Base-by-base conservation (phyloP, 2,329 filamentous ascomycete species). In the Ophiostoma angusticollis region DNA sequence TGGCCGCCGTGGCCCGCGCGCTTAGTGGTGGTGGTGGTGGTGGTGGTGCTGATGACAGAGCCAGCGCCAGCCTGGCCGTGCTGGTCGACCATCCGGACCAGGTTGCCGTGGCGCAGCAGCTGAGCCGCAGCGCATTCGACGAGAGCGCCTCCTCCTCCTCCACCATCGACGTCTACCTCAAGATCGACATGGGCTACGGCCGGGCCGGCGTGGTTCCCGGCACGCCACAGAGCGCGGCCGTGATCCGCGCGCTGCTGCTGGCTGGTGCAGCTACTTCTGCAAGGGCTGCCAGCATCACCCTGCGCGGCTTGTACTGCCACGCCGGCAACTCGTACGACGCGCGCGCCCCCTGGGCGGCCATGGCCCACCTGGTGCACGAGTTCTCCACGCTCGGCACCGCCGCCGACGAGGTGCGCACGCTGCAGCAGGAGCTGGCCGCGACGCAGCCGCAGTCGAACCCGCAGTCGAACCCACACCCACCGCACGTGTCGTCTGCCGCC, bases 261-360 rank as follows among this genome's bases (percentile, higher is more conserved):
- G n/a, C n/a, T n/a, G n/a, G n/a, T n/a, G 57, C 63, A 0, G 31
- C 35, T 2, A 21, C 25, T 6, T 9, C 60, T 69, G n/a, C 52
- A 53, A 3, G 52, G 51, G 2, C 60, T 60, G 4, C 37, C 39
- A 9, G 54, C 7, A 7, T 56, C 42, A 45, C 56, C 16, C 58
- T 87, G 6, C 60, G 70, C 4, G 83, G 83, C 0, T 59, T 87
- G 17, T 89, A 89, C 56, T 70, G 70, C 3, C 83, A 89, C 55
- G 78, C 78, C 6, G 80, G 82, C 1, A 70, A 83, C 47, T 83
- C 77, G 16, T 89, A 91, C 54, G 65, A 61, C 18, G 66, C 66
- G 1, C 65, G 73, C 3, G 58, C 63, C 6, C 68, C 75, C 45
- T 58, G 56, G 57, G 55, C 59, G 17, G 78, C 80, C 1, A 65